Conservation (phyloP, 192 early-diverging fungal genomes). For the Obelidium mucronatum region DNA sequence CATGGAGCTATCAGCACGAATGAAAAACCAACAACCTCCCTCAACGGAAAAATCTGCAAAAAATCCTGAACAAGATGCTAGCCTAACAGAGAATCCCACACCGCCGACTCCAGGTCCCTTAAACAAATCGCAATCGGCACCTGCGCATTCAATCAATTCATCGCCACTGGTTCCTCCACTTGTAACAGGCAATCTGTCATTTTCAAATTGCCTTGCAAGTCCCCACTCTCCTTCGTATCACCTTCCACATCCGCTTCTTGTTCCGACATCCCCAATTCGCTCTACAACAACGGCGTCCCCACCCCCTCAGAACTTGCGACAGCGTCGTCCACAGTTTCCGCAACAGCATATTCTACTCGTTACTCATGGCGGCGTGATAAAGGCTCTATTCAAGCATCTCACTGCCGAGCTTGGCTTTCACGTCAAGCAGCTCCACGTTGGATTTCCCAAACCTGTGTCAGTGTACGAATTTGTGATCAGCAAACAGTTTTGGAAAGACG, state of each 20-base stretch:
- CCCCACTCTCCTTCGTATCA: background rate
- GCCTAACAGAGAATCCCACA: background rate
- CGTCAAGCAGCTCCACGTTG: background rate
- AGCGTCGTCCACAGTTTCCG: conserved; percentile 8
- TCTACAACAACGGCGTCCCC: background rate
- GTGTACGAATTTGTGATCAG: conserved; percentile 48
- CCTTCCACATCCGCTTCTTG: conserved; percentile 25
- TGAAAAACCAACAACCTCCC: background rate
- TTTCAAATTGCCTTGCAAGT: background rate
- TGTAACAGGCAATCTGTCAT: background rate
- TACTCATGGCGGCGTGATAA: conserved; percentile 58
- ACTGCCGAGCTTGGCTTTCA: conserved; percentile 50
- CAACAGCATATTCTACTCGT: conserved; percentile 48
- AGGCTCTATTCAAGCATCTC: conserved; percentile 46
- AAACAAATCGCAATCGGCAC: conserved; percentile 7
- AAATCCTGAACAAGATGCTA: background rate
- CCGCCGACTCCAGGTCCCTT: background rate
- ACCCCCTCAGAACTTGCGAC: conserved; percentile 7
- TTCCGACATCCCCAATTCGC: conserved; percentile 16
- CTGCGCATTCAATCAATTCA: conserved; percentile 8
- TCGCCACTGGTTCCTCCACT: conserved; percentile 4
- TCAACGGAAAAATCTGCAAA: background rate
- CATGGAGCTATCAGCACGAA: no score
- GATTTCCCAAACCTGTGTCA: conserved; percentile 55
- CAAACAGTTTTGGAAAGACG: conserved; percentile 40